Conservation (phyloP, 257 asterid genomes). For the Nicotiana otophora region DNA sequence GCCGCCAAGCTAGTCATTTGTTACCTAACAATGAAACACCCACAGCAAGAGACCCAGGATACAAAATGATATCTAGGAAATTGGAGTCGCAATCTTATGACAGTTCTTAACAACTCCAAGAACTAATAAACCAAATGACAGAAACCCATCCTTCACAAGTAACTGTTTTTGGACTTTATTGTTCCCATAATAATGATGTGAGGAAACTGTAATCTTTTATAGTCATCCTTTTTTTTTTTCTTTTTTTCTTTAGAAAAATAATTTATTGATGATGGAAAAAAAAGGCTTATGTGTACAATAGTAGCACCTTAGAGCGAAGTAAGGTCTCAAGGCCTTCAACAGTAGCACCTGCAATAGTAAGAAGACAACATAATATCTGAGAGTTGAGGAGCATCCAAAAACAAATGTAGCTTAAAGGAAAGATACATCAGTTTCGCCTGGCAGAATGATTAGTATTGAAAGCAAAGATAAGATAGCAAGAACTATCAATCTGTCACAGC, state of each 20-base stretch:
- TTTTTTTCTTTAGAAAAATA: neutral
- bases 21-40: neutral
- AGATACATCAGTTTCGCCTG: neutral
- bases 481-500: neutral
- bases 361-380: constrained; percentile 6
- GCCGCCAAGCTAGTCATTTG: neutral
- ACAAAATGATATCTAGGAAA: neutral
- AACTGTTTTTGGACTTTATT: neutral
- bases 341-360: constrained; percentile 66
- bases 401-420: neutral
- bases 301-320: constrained; percentile 76
- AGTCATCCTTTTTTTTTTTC: neutral
- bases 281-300: neutral
- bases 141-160: constrained; percentile 12
- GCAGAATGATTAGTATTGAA: neutral
- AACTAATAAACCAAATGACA: neutral
- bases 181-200: neutral
- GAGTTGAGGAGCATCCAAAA: constrained; percentile 5
- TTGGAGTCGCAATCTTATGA: neutral
- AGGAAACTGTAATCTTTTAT: neutral
- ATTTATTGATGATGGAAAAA: neutral
- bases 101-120: neutral
- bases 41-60: constrained; percentile 1
- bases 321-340: constrained; percentile 78
- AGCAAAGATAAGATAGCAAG: constrained; percentile 1